phyloP scores from a whole-genome alignment of 192 early-diverging fungal genomes.

The Coemansia sp. region DNA sequence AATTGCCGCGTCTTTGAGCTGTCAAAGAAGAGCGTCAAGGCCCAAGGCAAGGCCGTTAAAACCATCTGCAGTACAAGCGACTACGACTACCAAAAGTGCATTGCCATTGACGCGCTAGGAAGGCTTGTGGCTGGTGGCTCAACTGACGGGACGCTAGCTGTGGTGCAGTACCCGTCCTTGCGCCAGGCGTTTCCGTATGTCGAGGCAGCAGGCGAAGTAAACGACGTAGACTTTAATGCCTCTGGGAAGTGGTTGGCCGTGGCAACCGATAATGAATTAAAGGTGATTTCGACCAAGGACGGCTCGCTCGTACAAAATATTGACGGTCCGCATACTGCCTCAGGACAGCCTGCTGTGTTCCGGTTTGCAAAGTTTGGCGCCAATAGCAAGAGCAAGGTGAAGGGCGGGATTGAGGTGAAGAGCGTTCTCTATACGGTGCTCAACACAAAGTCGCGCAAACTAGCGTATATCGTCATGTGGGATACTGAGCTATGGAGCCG shows the following conservation, averaged over 20 bases:
- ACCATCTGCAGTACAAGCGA: constrained; percentile 39
- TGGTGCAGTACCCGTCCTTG: constrained; percentile 36
- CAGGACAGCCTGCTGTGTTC: constrained; percentile 32
- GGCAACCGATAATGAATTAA: constrained; percentile 35
- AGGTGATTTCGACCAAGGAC: constrained; percentile 19
- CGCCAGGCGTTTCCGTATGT: constrained; percentile 36
- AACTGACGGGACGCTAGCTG: constrained; percentile 46
- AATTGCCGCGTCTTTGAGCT: constrained; percentile 78
- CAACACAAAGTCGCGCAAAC: constrained; percentile 44
- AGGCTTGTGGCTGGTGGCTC: constrained; percentile 41
- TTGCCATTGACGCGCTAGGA: constrained; percentile 28
- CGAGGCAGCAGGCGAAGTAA: constrained; percentile 37
- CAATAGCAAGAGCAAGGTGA: constrained; percentile 1
- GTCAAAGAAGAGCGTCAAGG: constrained; percentile 27
- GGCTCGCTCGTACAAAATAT: constrained; percentile 34
- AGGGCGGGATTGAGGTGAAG: constrained; percentile 5
- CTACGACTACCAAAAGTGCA: constrained; percentile 43
- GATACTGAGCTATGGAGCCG: constrained; percentile 30
- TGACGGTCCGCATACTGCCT: constrained; percentile 32
- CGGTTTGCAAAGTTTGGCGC: constrained; percentile 39
- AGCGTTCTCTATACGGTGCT: constrained; percentile 44
- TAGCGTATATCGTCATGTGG: constrained; percentile 46
- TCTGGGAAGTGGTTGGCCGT: constrained; percentile 36
- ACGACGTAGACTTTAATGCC: constrained; percentile 41
- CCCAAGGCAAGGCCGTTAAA: constrained; percentile 15